Percentiles rank a stretch among this genome's conserved stretches.
phyloP scores from a whole-genome alignment of 1,139 yeast species.

The Geotrichum citri-aurantii region DNA sequence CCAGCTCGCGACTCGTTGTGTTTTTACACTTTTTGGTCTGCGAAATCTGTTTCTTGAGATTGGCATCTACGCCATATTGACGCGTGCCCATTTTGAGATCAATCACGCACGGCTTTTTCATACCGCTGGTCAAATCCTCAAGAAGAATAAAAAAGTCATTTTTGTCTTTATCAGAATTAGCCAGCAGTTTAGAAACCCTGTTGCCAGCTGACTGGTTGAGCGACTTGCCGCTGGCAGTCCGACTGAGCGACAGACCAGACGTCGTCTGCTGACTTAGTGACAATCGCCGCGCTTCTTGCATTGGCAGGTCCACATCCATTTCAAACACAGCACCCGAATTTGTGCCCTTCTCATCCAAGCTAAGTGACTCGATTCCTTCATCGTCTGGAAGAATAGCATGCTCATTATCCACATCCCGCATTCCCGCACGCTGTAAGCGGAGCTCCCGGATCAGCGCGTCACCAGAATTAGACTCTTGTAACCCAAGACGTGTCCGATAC shows the following conservation, averaged over 20 bases:
- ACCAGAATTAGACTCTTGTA: slow-evolving; percentile 6
- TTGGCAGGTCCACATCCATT: slow-evolving; percentile 25
- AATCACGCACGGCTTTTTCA: slow-evolving; percentile 81
- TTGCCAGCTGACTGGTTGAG: not conserved
- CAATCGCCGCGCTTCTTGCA: slow-evolving; percentile 2
- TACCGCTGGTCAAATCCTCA: slow-evolving; percentile 83
- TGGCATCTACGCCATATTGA: slow-evolving; percentile 95
- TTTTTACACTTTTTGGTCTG: slow-evolving; percentile 74
- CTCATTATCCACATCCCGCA: slow-evolving; percentile 8
- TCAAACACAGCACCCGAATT: slow-evolving; percentile 24
- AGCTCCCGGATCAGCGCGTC: slow-evolving; percentile 10
- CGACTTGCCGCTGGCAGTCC: slow-evolving; percentile 9
- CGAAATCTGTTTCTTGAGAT: slow-evolving; percentile 61
- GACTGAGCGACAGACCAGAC: slow-evolving; percentile 4
- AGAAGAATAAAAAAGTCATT: slow-evolving; percentile 79
- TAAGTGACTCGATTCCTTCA: slow-evolving; percentile 4
- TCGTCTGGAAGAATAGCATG: slow-evolving; percentile 13
- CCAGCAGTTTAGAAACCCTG: slow-evolving; percentile 5
- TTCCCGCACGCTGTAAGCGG: slow-evolving; percentile 11
- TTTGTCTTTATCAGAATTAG: slow-evolving; percentile 32
- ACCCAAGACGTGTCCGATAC: not conserved
- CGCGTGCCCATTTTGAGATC: slow-evolving; percentile 98
- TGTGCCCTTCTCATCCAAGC: slow-evolving; percentile 3
- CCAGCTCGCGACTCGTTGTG: slow-evolving; percentile 77
- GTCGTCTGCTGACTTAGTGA: slow-evolving; percentile 1